Conservation (phyloP, 495 filamentous ascomycete genomes). For the Talaromyces ruber region DNA sequence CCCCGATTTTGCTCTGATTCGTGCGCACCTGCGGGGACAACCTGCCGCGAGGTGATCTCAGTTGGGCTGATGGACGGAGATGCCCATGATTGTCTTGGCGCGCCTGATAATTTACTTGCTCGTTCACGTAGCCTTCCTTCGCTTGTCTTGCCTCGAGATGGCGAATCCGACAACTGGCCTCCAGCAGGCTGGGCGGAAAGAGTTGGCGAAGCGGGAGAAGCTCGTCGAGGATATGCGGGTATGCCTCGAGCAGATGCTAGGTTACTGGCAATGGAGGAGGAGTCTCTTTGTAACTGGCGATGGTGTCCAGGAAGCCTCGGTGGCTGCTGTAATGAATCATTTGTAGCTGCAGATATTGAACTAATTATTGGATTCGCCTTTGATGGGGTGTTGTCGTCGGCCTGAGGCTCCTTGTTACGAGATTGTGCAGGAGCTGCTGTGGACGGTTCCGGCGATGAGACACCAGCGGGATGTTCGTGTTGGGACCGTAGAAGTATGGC, state of each 20-base stretch:
- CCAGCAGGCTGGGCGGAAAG: conserved; percentile 67
- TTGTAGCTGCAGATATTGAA: conserved; percentile 17
- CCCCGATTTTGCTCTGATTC: conserved; percentile 10
- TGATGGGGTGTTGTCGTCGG: conserved; percentile 2
- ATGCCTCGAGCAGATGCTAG: conserved; percentile 85
- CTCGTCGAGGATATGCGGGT: conserved; percentile 55
- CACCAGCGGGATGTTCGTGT: conserved; percentile 44
- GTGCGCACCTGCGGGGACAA: conserved; percentile 17
- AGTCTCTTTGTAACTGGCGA: conserved; percentile 52
- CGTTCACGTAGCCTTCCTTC: conserved; percentile 25
- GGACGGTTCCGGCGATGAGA: conserved; percentile 7
- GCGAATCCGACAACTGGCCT: conserved; percentile 56
- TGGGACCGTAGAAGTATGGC: conserved; percentile 69
- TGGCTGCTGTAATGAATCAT: conserved; percentile 23
- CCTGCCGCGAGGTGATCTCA: conserved; percentile 28
- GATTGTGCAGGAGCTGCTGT: conserved; percentile 6
- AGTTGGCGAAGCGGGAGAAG: conserved; percentile 54
- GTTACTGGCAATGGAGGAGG: conserved; percentile 86
- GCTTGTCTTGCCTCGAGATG: conserved; percentile 34
- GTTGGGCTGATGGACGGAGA: conserved; percentile 25
- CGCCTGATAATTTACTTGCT: conserved; percentile 14
- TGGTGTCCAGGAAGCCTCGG: conserved; percentile 30
- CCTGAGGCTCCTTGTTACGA: neutral
- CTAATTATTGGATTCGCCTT: conserved; percentile 1
- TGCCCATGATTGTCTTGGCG: conserved; percentile 27